phyloP scores from a whole-genome alignment of 2,329 filamentous ascomycete species.

The Penicillium paneum region DNA sequence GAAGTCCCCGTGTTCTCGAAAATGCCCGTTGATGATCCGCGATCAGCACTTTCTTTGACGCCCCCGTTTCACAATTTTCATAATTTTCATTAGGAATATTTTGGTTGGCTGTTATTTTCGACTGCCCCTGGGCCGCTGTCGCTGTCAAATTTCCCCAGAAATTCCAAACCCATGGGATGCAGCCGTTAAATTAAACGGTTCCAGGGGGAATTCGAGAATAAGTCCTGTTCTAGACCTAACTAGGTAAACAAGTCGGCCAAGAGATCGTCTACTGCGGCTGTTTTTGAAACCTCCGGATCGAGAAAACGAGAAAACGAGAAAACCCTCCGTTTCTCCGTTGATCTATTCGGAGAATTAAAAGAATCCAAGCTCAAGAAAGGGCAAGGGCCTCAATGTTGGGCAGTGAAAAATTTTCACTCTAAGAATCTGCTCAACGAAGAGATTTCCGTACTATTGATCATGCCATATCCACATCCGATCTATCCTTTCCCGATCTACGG shows the following conservation, averaged over 20 bases:
- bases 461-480: constrained; percentile 8
- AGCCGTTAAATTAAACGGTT: neutral
- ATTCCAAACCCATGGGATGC: constrained; percentile 4
- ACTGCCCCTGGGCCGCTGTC: neutral
- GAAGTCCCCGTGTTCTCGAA: neutral
- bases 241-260: constrained; percentile 3
- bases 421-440: too few relatives aligned
- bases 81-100: neutral
- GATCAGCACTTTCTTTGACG: neutral
- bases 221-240: neutral
- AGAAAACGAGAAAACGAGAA: neutral
- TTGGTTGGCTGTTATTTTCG: neutral
- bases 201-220: too few relatives aligned
- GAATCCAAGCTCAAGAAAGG: neutral
- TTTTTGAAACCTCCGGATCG: constrained; percentile 15
- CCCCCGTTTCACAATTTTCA: neutral
- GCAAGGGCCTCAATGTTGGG: neutral
- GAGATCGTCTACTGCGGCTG: constrained; percentile 17
- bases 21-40: neutral
- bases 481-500: neutral
- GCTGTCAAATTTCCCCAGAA: constrained; percentile 10
- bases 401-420: neutral
- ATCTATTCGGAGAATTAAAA: neutral
- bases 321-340: neutral
- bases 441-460: constrained; percentile 6